Evolutionary conservation across 2,329 filamentous ascomycete species (phyloP), one percentile per base, ranked within the genome.

Genomic region (Stagonosporopsis vannaccii): DNA sequence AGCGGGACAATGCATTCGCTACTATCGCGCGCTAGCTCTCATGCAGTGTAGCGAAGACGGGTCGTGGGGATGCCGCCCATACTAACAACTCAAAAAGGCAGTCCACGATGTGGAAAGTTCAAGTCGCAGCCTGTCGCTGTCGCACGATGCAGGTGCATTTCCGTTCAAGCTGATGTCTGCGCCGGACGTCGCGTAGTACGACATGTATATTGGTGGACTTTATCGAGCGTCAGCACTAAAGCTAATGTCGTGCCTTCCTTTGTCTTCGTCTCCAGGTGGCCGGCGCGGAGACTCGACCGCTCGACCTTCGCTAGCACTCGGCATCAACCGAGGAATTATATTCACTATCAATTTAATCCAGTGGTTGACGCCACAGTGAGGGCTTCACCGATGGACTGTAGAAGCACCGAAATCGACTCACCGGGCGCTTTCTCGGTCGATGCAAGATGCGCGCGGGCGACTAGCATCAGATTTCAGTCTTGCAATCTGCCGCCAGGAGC

Each of bases 131-230:
- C 47, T 56, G 43, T 48, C 53, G 37, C 9, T 51, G 62, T 65
- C 19, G 63, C 59, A 66, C 66, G 56, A 66, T 64, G 62, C 60
- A 66, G 61, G 63, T 61, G 62, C 48, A 52, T 40, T 59, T 59
- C 41, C 41, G 12, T 51, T 44, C 30, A 30, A 48, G 26, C 25
- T 56, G 44, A 44, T 45, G 44, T 51, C 40, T 51, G 45, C 51
- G 51, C 51, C 50, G 49, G 53, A 28, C 51, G 47, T 47, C 32
- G 47, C 41, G 48, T 56, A 43, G 20, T 46, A 51, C 53, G 36
- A 35, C 42, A 22, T 45, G 45, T 25, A 50, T 40, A 51, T 37
- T 43, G 39, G 42, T 46, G 30, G 43, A 44, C 51, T 40, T 33
- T 32, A 41, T 61, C 43, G 32, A 51, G 47, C 42, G 32, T 53